Evolutionary conservation across 768 basidiomycete species (phyloP).

Genomic region (Suillus bovinus): DNA sequence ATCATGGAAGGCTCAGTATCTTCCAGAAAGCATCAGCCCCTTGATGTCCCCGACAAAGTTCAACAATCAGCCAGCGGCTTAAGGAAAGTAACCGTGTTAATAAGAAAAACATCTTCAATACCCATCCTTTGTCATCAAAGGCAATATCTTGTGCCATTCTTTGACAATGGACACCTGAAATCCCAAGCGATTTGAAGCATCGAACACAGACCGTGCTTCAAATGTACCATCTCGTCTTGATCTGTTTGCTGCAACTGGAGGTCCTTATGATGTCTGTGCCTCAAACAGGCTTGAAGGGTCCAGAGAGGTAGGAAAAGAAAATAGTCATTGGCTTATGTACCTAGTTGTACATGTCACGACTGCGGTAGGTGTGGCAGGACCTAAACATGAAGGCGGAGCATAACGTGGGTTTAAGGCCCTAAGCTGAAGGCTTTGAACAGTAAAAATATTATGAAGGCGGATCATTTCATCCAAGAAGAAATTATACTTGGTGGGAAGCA

Average conservation of each 20-base stretch:
- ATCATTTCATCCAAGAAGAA: too few species aligned
- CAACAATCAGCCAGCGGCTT: conserved; percentile 30
- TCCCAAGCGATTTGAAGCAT: conserved; percentile 25
- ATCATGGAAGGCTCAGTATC: conserved; percentile 14
- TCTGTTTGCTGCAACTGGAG: conserved; percentile 21
- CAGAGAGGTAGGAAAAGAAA: too few species aligned
- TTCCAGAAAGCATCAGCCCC: conserved; percentile 31
- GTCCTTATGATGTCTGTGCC: too few species aligned
- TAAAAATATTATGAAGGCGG: too few species aligned
- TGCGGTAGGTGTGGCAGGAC: too few species aligned
- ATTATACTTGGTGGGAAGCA: too few species aligned
- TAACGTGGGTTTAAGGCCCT: too few species aligned
- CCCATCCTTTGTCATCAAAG: conserved; percentile 10
- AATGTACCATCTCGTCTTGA: conserved; percentile 9
- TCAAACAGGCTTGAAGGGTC: too few species aligned
- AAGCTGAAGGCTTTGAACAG: too few species aligned
- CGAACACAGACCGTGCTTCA: conserved; percentile 17
- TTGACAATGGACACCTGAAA: conserved; percentile 20
- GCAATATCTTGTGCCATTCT: conserved; percentile 4
- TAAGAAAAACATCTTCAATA: conserved; percentile 27
- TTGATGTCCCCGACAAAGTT: conserved; percentile 16
- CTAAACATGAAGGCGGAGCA: too few species aligned
- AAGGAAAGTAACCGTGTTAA: conserved; percentile 20
- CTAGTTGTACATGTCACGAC: too few species aligned
- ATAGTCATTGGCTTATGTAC: too few species aligned